These are phyloP conservation scores for Candolleomyces aberdarensis DNA, from an alignment of 768 basidiomycete genomes.

Conservation along the genomic window DNA sequence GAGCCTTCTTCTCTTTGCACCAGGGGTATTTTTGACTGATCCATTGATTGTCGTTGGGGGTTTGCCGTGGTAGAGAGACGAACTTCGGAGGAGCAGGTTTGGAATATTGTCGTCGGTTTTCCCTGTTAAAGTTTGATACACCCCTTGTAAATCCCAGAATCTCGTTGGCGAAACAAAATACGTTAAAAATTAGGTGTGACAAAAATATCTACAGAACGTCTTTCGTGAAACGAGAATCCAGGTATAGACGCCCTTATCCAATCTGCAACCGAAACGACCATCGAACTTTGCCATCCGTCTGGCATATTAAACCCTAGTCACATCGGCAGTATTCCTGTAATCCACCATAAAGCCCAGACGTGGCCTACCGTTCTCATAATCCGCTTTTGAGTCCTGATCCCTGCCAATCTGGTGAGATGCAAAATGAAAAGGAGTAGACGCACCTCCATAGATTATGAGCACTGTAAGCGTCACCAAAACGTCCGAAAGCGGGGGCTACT, in stretches of 20 bases:
- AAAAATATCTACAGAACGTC: no score
- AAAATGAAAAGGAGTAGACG: slow-evolving; percentile 6
- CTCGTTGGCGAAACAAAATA: no score
- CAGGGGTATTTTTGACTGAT: no score
- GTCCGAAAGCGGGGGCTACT: not conserved
- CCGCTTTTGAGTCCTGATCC: not conserved
- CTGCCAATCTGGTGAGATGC: slow-evolving; percentile 1
- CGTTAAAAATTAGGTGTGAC: no score
- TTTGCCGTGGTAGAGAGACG: no score
- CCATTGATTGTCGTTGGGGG: no score
- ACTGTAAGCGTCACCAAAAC: not conserved
- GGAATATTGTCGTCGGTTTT: no score
- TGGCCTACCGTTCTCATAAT: slow-evolving; percentile 7
- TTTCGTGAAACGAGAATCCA: no score
- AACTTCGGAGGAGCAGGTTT: no score
- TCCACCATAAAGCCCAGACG: slow-evolving; percentile 11
- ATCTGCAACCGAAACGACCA: not conserved
- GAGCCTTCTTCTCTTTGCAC: no score
- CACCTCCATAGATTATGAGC: not conserved
- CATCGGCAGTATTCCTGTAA: not conserved
- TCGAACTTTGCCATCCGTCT: not conserved
- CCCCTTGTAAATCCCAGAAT: no score
- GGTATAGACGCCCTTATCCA: not conserved
- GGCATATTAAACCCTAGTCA: slow-evolving; percentile 3
- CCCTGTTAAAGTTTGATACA: no score